Percentiles rank a stretch among this genome's conserved stretches.
These are phyloP conservation scores for Microdochium bolleyi DNA, from an alignment of 2,329 filamentous ascomycete species.

Conservation along the genomic window DNA sequence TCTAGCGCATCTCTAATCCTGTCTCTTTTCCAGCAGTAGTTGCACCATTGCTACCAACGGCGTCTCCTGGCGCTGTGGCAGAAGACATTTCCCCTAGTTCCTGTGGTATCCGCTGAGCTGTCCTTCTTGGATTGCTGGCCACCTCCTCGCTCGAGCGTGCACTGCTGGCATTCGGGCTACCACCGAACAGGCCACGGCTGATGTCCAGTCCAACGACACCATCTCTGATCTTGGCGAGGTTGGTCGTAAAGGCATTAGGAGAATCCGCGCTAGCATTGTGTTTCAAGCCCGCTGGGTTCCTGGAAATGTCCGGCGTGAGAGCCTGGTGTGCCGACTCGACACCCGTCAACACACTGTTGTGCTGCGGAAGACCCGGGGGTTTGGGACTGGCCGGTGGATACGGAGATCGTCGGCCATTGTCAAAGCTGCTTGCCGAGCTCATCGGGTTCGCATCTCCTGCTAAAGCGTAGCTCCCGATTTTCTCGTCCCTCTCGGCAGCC, in stretches of 20 bases:
- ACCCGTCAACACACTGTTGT: constrained; percentile 47
- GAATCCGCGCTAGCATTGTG: constrained; percentile 37
- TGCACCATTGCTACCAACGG: background rate
- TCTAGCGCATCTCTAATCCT: constrained; percentile 3
- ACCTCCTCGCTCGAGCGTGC: constrained; percentile 6
- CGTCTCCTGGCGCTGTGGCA: background rate
- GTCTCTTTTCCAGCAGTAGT: background rate
- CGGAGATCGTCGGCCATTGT: constrained; percentile 10
- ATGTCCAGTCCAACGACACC: constrained; percentile 39
- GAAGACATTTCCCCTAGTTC: background rate
- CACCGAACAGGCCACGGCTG: constrained; percentile 34
- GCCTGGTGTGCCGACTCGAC: constrained; percentile 51
- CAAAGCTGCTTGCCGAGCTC: constrained; percentile 3
- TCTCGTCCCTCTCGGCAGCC: constrained; percentile 40
- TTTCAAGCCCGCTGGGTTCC: constrained; percentile 25
- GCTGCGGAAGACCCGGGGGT: constrained; percentile 27
- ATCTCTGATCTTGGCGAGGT: constrained; percentile 30
- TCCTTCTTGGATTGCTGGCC: constrained; percentile 3
- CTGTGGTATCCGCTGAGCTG: background rate
- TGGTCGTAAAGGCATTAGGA: constrained; percentile 32
- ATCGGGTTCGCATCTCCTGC: constrained; percentile 2
- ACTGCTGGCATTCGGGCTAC: constrained; percentile 9
- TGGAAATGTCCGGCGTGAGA: constrained; percentile 29
- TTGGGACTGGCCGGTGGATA: constrained; percentile 23
- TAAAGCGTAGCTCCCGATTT: constrained; percentile 20